These are phyloP conservation scores for Phyllosticta citrichinensis DNA, from an alignment of 2,329 filamentous ascomycete genomes.

Conservation along the genomic window DNA sequence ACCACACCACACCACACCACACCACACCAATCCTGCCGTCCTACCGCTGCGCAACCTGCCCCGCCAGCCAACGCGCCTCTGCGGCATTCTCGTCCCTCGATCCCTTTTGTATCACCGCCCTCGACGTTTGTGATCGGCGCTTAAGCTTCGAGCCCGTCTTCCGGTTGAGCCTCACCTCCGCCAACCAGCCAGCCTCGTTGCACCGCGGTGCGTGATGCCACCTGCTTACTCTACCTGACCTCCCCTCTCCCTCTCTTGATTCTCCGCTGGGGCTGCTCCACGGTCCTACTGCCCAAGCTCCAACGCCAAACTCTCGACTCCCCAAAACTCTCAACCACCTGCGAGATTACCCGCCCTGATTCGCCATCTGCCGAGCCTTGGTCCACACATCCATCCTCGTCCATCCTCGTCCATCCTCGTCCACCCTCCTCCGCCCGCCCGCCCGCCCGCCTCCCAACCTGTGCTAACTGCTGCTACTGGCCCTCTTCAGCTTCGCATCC, in stretches of 20 bases:
- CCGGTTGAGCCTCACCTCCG: conserved; percentile 7
- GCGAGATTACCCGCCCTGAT: conserved; percentile 1
- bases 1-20: too few species aligned
- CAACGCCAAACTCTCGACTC: neutral
- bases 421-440: neutral
- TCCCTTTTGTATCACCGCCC: neutral
- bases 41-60: neutral
- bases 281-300: neutral
- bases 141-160: conserved; percentile 8
- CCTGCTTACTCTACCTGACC: neutral
- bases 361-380: conserved; percentile 8
- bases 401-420: neutral
- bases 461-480: neutral
- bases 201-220: conserved; percentile 6
- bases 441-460: neutral
- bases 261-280: neutral
- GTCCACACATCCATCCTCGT: neutral
- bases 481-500: neutral
- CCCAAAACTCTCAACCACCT: neutral
- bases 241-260: neutral
- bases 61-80: neutral
- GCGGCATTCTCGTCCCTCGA: neutral
- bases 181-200: neutral
- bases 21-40: neutral
- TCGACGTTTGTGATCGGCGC: conserved; percentile 9